Base-by-base conservation (phyloP, 129 eudicot genomes). In the Glebionis coronaria region DNA sequence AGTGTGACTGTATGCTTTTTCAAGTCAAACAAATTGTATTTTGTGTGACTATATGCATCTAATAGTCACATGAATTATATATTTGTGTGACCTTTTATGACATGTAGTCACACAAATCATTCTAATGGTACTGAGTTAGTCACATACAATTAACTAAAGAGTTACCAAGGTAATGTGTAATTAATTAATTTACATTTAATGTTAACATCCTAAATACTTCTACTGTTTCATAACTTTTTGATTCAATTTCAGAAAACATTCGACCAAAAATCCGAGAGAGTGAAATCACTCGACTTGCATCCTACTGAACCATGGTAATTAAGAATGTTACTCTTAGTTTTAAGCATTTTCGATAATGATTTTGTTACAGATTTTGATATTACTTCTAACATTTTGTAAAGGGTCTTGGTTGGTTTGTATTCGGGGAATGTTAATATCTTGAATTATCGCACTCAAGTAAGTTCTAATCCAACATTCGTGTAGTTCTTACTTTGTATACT, bases 231-330 rank as follows among this genome's bases (percentile, higher is more conserved):
- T 51, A 66, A 25, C 21, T 6, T 2, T 21, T 20, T 53, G 15
- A 21, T 67, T 59, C 3, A 19, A 27, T 23, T 59, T 11, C 86
- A 86, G 96, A 80, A 88, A 74, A 82, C 80, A 59, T 80, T 86
- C 67, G 88, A 83, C 6, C 84, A 66, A 67, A 78, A 82, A 82
- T 93, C 98, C 27, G 97, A 82, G 50, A 72, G 95, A 75, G 90
- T 88, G 40, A 88, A 86, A 57, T 93, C 95, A 11, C 80, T 84
- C 58, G 90, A 93, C 75, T 84, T 93, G 54, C 98, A 93, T 82
- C 97, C 95, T 3, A 80, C 86, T 9, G 90, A 84, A 79, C 92
- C 97, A 80, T 93, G 97, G 98, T 93, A 84, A n/a, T n/a, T n/a
- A 56, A 25, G 2, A 3, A 16, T 13, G 9, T 45, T 9, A 35